Evolutionary conservation across 140 eudicot species (phyloP).

Genomic region (Eryngium alpinum): DNA sequence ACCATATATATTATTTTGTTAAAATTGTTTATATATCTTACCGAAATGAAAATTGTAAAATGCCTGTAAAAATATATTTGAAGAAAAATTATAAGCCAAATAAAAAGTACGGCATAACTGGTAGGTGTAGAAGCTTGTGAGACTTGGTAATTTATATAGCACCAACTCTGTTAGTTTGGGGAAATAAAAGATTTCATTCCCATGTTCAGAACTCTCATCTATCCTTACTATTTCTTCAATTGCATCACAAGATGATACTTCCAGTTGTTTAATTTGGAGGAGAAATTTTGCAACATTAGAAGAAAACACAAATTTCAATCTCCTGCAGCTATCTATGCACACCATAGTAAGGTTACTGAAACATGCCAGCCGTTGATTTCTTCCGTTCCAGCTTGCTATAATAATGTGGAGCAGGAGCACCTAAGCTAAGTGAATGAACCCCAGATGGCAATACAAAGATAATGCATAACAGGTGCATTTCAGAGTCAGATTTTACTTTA

Average conservation of each 20-base stretch:
- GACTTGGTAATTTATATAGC: too few relatives aligned
- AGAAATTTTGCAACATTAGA: background rate
- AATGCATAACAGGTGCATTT: constrained; percentile 75
- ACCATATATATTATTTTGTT: too few relatives aligned
- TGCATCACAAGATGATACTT: background rate
- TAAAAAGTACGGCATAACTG: background rate
- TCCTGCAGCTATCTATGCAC: background rate
- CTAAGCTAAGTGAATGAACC: constrained; percentile 55
- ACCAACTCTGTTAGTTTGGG: too few relatives aligned
- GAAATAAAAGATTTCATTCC: background rate
- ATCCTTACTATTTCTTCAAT: background rate
- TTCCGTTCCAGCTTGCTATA: too few relatives aligned
- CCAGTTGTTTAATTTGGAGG: background rate
- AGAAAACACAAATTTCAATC: background rate
- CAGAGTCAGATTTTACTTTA: constrained; percentile 83
- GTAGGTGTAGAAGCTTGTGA: too few relatives aligned
- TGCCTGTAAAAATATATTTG: too few relatives aligned
- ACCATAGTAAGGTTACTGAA: background rate
- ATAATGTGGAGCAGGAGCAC: too few relatives aligned
- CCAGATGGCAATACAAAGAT: constrained; percentile 56
- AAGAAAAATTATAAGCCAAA: too few relatives aligned
- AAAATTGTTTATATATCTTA: too few relatives aligned
- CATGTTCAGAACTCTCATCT: background rate
- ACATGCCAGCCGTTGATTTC: background rate
- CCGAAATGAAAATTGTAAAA: too few relatives aligned